These are phyloP conservation scores for Huntiella bhutanensis DNA, from an alignment of 2,329 filamentous ascomycete species.

Conservation along the genomic window DNA sequence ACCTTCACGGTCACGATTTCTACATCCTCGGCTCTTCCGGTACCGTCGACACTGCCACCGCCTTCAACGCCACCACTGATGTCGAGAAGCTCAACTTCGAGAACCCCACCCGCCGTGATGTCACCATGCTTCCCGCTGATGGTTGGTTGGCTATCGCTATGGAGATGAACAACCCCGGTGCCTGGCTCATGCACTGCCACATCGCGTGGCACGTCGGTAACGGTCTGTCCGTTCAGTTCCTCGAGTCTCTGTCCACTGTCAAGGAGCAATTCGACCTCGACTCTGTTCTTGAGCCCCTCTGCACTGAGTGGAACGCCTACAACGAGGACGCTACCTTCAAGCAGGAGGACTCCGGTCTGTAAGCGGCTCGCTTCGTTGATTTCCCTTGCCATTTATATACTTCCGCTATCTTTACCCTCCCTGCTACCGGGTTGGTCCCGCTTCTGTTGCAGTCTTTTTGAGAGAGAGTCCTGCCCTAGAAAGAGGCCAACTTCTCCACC, in stretches of 20 bases:
- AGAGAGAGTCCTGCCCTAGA: constrained; percentile 3
- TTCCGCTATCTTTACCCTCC: no score
- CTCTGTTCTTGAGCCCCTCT: constrained; percentile 9
- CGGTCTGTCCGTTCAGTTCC: constrained; percentile 33
- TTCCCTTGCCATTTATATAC: not conserved
- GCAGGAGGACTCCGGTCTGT: constrained; percentile 13
- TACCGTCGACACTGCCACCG: constrained; percentile 7
- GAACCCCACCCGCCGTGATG: constrained; percentile 34
- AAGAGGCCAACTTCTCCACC: not conserved
- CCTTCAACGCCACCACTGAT: constrained; percentile 17
- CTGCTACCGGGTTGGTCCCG: no score
- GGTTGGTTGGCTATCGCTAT: constrained; percentile 32
- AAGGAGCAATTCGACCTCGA: constrained; percentile 10
- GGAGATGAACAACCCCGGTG: constrained; percentile 30
- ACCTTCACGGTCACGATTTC: constrained; percentile 32
- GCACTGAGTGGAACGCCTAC: constrained; percentile 11
- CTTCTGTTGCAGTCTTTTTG: constrained; percentile 1
- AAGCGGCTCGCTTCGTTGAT: constrained; percentile 1
- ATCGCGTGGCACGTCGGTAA: constrained; percentile 37
- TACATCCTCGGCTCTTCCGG: constrained; percentile 21
- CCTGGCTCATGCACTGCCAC: constrained; percentile 35
- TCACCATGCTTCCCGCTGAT: constrained; percentile 25
- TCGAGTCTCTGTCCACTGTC: constrained; percentile 16
- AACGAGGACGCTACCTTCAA: constrained; percentile 10
- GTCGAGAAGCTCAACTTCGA: constrained; percentile 21